Evolutionary conservation across 176 grass and related monocot genomes (phyloP), one percentile per base, ranked within the genome.

Genomic region (Aegilops speltoides): DNA sequence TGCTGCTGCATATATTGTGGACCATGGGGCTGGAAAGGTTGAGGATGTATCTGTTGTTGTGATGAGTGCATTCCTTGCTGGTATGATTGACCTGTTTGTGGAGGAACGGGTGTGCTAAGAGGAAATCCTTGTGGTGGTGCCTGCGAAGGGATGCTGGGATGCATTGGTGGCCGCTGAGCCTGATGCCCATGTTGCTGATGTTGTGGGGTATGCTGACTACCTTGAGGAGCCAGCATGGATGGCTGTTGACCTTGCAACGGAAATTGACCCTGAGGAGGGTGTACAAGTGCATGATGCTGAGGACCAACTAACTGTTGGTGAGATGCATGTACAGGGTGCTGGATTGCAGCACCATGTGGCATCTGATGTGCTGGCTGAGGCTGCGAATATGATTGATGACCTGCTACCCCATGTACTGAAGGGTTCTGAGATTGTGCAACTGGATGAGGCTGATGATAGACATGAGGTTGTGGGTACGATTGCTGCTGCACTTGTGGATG

Each of bases 101-200:
- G 71, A 67, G 89, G 76, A 66, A 75, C 68, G 68, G 66, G 68
- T 73, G 79, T 56, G 23, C 86, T 87, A 8, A 77, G 50, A 37
- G 87, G 80, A 72, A 92, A 84, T 73, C 88, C 86, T 85, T 90
- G 93, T 38, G 76, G 86, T 22, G 73, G 56, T 85, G 84, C 60
- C 22, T 95, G 93, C 17, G 74, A 31, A 79, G 85, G 84, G 40
- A 93, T 82, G 22, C 74, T 84, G 67, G 93, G 67, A 72, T 95
- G 34, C 81, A 76, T 83, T 52, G 65, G 81, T 78, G 77, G 60
- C 41, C 64, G 45, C 70, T 86, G 93, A 43, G 78, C 73, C 52
- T 90, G 90, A 76, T 88, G 84, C 15, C 89, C 87, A 86, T 88
- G 82, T 38, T 92, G 86, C 31, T 89, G 87, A 36, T 94, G 80